Conservation (phyloP, 768 basidiomycete genomes). For the Tricholoma saponaceum region DNA sequence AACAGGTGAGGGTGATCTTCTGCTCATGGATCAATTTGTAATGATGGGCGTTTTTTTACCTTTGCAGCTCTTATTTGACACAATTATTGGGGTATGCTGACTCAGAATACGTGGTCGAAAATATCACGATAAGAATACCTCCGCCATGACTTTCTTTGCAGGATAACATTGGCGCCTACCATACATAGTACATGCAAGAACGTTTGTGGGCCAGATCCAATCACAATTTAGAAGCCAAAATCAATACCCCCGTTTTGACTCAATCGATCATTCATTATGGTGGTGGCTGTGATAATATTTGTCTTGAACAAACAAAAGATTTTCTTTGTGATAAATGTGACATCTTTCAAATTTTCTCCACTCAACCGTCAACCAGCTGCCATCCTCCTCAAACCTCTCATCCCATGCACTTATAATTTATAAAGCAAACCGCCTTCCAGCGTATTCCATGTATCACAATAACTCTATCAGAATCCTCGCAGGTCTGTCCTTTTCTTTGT, state of each 20-base stretch:
- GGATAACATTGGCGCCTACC: neutral
- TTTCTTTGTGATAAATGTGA: slow-evolving; percentile 20
- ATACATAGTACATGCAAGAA: slow-evolving; percentile 7
- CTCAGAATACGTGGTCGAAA: slow-evolving; percentile 96
- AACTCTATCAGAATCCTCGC: slow-evolving; percentile 75
- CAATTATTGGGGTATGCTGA: slow-evolving; percentile 90
- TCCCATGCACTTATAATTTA: slow-evolving; percentile 21
- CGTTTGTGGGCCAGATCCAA: slow-evolving; percentile 18
- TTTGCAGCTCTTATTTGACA: slow-evolving; percentile 69
- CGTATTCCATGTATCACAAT: slow-evolving; percentile 65
- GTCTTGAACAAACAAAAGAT: slow-evolving; percentile 28
- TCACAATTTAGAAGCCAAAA: slow-evolving; percentile 9
- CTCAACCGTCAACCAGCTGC: slow-evolving; percentile 33
- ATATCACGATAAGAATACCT: slow-evolving; percentile 74
- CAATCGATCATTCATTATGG: neutral
- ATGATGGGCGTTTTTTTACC: slow-evolving; percentile 8
- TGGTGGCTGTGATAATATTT: slow-evolving; percentile 46
- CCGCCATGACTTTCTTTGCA: slow-evolving; percentile 26
- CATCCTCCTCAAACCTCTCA: slow-evolving; percentile 16
- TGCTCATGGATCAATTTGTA: slow-evolving; percentile 1
- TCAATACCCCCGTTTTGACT: neutral
- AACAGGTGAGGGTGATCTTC: slow-evolving; percentile 63
- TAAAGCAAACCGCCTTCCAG: slow-evolving; percentile 6
- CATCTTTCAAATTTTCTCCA: slow-evolving; percentile 20
- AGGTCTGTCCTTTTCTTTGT: slow-evolving; percentile 39